Base-by-base conservation (phyloP, 352 stramenopile species). In the Globisporangium abappressorium region DNA sequence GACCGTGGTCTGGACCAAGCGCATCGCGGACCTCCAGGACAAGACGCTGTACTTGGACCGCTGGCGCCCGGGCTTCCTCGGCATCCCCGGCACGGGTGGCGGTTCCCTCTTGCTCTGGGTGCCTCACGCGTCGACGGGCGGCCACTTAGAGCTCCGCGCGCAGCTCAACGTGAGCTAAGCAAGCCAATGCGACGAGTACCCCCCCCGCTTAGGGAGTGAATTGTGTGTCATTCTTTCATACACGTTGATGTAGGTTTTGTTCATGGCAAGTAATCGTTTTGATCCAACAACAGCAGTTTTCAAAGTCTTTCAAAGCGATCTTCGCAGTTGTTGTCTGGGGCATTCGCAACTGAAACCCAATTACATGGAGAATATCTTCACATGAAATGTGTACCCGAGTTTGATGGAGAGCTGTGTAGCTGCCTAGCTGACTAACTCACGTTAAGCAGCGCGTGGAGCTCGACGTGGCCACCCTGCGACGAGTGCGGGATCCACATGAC, bases 31-130 rank as follows among this genome's bases (percentile, higher is more conserved):
- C 5, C 65, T 89, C 24, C 61, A 82, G 20, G 78, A 85, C 54
- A 85, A 85, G 61, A 70, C 66, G 2, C 14, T 88, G 62, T 90
- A 88, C 64, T 24, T 90, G 26, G 78, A 90, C 69, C 81, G 79
- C 30, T 87, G 78, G 80, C 76, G 78, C 2, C 53, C 59, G 2
- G 74, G 47, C 43, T 60, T 78, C 34, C 20, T 83, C 12, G 78
- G 72, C 2, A 33, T 90, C 11, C 72, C 78, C 18, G 73, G 72
- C 15, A 73, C 62, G 12, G 75, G 78, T 26, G 78, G 81, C 22
- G 41, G 76, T 60, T 59, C 59, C 60, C 41, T 76, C 24, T 20
- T 77, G 20, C 33, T 85, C 36, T 90, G 81, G 81, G 53, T 90
- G 22, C 73, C 79, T 5, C 70, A 72, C 26, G 62, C 72, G 5